Percentiles rank a stretch among this genome's conserved stretches.
Conservation (phyloP, 225 moss, liverwort and hornwort species). For the Ulota crispa region DNA sequence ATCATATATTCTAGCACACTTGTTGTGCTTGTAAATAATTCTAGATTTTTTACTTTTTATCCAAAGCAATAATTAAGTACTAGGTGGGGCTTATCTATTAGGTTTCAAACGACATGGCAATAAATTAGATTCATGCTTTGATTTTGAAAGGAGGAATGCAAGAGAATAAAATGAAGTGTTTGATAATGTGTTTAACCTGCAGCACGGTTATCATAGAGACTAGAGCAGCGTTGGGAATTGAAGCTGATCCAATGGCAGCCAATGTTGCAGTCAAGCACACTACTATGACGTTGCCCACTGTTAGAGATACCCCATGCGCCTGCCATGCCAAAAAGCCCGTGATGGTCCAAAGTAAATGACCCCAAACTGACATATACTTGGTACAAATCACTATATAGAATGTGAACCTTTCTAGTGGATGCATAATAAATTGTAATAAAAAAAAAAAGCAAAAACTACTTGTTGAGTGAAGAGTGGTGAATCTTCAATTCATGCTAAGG, state of each 20-base stretch:
- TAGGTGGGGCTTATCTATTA: not conserved
- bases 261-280: slow-evolving; percentile 77
- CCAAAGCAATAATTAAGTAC: not conserved
- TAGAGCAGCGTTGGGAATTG: slow-evolving; percentile 70
- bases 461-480: not conserved
- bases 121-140: not conserved
- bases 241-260: slow-evolving; percentile 90
- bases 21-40: not conserved
- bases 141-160: not conserved
- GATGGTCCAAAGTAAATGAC: not conserved
- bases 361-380: not conserved
- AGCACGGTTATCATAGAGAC: slow-evolving; percentile 92
- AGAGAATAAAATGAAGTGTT: not conserved
- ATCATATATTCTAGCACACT: not conserved
- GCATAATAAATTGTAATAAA: not conserved
- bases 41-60: too few relatives aligned
- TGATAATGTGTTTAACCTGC: slow-evolving; percentile 48
- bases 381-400: not conserved
- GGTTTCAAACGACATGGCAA: not conserved
- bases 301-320: slow-evolving; percentile 68
- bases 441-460: not conserved
- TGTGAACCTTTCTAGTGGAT: not conserved
- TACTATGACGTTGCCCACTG: slow-evolving; percentile 68
- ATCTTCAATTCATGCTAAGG: not conserved
- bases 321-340: slow-evolving; percentile 37